Evolutionary conservation across 768 basidiomycete species (phyloP).

Genomic region (Lactarius indigo): DNA sequence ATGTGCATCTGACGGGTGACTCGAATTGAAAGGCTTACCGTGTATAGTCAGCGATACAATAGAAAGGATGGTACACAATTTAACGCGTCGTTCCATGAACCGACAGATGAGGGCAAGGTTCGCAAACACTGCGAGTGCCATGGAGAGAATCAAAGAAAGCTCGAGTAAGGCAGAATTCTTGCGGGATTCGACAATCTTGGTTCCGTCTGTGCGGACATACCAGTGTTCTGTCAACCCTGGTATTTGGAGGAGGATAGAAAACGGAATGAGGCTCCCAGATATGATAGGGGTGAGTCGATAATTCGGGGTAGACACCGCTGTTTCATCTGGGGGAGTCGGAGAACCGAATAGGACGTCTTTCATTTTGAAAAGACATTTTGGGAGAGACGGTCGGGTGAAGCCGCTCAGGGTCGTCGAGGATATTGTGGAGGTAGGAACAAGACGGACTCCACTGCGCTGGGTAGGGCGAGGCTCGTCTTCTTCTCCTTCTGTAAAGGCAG

Average conservation of each 20-base stretch:
- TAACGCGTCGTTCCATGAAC: constrained; percentile 68
- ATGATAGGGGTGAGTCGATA: constrained; percentile 64
- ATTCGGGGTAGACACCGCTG: constrained; percentile 40
- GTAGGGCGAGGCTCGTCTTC: neutral
- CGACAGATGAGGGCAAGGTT: constrained; percentile 64
- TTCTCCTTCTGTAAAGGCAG: neutral
- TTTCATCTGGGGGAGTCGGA: constrained; percentile 19
- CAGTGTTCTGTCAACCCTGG: constrained; percentile 74
- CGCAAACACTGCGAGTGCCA: constrained; percentile 64
- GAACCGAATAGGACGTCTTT: constrained; percentile 27
- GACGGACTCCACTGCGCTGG: constrained; percentile 1
- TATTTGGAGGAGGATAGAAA: constrained; percentile 78
- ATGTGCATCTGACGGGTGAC: neutral
- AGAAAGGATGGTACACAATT: constrained; percentile 57
- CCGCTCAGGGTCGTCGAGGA: neutral
- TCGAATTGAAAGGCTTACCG: constrained; percentile 41
- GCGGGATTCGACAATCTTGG: constrained; percentile 44
- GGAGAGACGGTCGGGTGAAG: constrained; percentile 14
- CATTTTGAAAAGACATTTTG: constrained; percentile 20
- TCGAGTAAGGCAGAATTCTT: constrained; percentile 57
- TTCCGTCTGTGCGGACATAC: constrained; percentile 57
- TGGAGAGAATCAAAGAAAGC: constrained; percentile 59
- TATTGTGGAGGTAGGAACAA: neutral
- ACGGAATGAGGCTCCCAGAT: constrained; percentile 66
- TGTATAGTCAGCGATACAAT: constrained; percentile 66